Base-by-base conservation (phyloP, 2,329 filamentous ascomycete species). In the Pseudogymnoascus sp. region DNA sequence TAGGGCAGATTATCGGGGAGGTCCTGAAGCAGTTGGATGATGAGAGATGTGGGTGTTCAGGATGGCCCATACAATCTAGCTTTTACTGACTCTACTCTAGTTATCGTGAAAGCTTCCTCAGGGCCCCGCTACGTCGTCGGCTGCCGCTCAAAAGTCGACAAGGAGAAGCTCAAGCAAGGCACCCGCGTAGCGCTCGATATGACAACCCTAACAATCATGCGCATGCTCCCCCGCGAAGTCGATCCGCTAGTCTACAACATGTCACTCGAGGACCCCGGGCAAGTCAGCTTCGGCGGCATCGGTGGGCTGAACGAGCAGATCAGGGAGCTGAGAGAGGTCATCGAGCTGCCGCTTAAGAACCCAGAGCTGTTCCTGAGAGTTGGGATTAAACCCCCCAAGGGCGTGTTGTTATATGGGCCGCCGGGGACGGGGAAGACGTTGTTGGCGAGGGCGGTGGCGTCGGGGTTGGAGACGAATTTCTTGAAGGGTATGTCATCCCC, bases 181-280 rank as follows among this genome's bases (percentile, higher is more conserved):
- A 97, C 93, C 28, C 91, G 94, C 73, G 94, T 99, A 63, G 93
- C 94, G 35, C 87, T 99, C 65, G 94, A 99, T 74, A 99, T 99
- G 94, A 99, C 94, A 61, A 99, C 94, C 18, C 89, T 99, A 70
- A 99, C 94, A 65, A 99, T 99, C 77, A 99, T 99, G 94, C 91
- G 94, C 73, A 99, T 99, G 94, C 83, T 99, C 56, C 95, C 94
- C 65, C 89, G 94, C 76, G 94, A 99, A 80, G 95, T 99, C 74
- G 94, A 99, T 74, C 94, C 94, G 18, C 83, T 99, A 69, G 94
- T 99, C 70, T 99, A 99, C 84, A 99, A 99, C 82, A 99, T 99
- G 94, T 99, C 94, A 18, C 79, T 99, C 70, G 94, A 99, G 77
- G 94, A 99, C 75, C 94, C 94, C 0, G 94, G 94, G 5, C 93